Evolutionary conservation across 2,329 filamentous ascomycete genomes (phyloP).

Genomic region (Beauveria australis): DNA sequence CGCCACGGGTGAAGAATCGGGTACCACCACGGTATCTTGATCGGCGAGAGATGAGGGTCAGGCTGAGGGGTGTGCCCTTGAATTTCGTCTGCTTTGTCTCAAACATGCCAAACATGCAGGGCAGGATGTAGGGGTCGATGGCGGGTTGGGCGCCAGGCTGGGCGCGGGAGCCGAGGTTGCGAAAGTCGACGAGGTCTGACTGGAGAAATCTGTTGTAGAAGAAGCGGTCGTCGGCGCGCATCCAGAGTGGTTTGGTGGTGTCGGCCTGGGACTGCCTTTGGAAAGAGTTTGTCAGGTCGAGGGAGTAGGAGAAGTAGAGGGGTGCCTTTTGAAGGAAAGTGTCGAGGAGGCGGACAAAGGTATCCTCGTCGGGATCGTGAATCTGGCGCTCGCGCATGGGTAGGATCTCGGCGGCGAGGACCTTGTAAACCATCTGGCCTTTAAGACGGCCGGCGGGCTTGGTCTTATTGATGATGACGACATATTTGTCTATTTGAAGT

Average conservation of each 20-base stretch:
- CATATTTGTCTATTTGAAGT: conserved; percentile 67
- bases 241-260: conserved; percentile 69
- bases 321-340: conserved; percentile 73
- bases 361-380: conserved; percentile 89
- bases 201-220: conserved; percentile 97
- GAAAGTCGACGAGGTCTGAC: conserved; percentile 84
- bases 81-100: conserved; percentile 81
- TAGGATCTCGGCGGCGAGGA: conserved; percentile 84
- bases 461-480: conserved; percentile 91
- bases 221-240: conserved; percentile 89
- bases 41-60: conserved; percentile 80
- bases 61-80: conserved; percentile 75
- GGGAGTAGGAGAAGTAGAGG: conserved; percentile 97
- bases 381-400: conserved; percentile 87
- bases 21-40: conserved; percentile 86
- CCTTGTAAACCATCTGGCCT: conserved; percentile 93
- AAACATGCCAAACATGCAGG: conserved; percentile 93
- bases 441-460: conserved; percentile 84
- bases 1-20: conserved; percentile 86
- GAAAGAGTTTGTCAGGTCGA: conserved; percentile 94
- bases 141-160: conserved; percentile 63
- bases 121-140: conserved; percentile 86
- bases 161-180: conserved; percentile 53
- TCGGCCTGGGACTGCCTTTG: conserved; percentile 82
- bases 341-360: conserved; percentile 76